Conservation (phyloP, 192 early-diverging fungal species). For the Thoreauomyces humboldtii region DNA sequence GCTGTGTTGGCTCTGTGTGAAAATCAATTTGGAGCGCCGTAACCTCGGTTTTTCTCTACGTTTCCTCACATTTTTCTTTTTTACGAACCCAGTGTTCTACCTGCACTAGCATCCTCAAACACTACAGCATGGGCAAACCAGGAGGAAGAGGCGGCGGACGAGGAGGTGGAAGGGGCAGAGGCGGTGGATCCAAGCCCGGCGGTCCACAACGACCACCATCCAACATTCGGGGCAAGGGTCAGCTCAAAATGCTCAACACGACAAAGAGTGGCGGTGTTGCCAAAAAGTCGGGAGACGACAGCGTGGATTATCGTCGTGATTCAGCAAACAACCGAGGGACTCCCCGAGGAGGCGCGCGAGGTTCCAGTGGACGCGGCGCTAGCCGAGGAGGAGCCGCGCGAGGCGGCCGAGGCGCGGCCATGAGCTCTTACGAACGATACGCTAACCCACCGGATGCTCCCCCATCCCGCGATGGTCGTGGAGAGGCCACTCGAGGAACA, state of each 20-base stretch:
- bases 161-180: background rate
- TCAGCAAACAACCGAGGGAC: background rate
- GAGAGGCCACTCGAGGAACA: background rate
- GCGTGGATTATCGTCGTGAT: background rate
- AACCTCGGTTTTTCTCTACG: too few species aligned
- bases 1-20: too few species aligned
- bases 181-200: background rate
- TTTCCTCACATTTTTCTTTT: too few species aligned
- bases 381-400: constrained; percentile 2
- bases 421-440: too few species aligned
- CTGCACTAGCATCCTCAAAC: too few species aligned
- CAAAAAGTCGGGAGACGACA: background rate
- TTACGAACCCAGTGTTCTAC: too few species aligned
- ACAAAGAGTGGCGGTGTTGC: background rate
- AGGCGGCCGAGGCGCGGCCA: too few species aligned
- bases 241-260: background rate
- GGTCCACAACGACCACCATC: constrained; percentile 1
- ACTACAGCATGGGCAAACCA: constrained; percentile 6
- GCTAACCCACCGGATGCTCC: too few species aligned
- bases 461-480: too few species aligned
- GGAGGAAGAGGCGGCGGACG: background rate
- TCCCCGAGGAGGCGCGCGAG: background rate
- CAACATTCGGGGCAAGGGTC: background rate
- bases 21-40: too few species aligned
- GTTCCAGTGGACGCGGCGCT: background rate